Conservation (phyloP, 2,329 filamentous ascomycete genomes). For the Fusarium sororula region DNA sequence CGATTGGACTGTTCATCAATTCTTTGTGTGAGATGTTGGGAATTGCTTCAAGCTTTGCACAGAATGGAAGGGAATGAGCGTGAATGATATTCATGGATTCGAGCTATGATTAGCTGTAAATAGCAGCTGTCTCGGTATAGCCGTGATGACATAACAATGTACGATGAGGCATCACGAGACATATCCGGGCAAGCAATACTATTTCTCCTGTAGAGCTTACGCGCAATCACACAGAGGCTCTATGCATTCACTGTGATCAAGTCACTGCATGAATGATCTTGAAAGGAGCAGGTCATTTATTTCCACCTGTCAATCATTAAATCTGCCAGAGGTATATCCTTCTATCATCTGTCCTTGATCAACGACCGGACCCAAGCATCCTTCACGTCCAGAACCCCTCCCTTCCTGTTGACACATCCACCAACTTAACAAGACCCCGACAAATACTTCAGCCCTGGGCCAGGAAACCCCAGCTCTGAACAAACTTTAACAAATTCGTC, state of each 20-base stretch:
- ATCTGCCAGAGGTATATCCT: constrained; percentile 28
- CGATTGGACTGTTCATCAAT: neutral
- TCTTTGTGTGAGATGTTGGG: neutral
- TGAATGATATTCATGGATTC: constrained; percentile 4
- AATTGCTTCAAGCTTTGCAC: neutral
- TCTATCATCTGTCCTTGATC: neutral
- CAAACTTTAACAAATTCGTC: neutral
- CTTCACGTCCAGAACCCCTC: neutral
- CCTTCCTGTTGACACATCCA: constrained; percentile 1
- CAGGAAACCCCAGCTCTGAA: neutral
- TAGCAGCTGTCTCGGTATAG: neutral
- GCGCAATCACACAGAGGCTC: neutral
- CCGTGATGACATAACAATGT: constrained; percentile 5
- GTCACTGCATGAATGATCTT: neutral
- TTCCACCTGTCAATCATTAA: constrained; percentile 3
- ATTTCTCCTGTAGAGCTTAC: neutral
- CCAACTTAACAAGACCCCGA: neutral
- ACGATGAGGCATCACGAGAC: constrained; percentile 6
- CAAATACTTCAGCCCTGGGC: neutral
- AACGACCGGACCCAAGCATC: neutral
- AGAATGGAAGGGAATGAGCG: constrained; percentile 12
- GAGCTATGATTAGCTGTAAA: constrained; percentile 9
- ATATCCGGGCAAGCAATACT: neutral
- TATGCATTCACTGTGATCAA: neutral
- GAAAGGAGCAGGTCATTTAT: neutral